These are phyloP conservation scores for Ceratocystis cacaofunesta DNA, from an alignment of 2,329 filamentous ascomycete genomes.

Conservation along the genomic window DNA sequence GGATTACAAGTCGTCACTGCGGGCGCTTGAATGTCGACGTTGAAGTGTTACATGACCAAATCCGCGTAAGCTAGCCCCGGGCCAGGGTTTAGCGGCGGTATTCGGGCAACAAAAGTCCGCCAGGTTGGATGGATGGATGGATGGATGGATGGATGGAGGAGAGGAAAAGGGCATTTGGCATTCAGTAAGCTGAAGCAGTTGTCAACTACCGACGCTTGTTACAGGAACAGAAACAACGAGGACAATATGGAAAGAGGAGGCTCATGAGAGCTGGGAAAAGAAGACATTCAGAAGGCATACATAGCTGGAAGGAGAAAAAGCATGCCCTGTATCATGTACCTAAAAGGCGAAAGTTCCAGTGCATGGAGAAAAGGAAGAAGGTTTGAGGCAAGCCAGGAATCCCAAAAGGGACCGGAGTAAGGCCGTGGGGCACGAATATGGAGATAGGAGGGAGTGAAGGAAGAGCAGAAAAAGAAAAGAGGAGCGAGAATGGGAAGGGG, in stretches of 20 bases:
- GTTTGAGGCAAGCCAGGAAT: slow-evolving; percentile 17
- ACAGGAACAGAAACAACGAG: neutral
- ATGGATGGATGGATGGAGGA: neutral
- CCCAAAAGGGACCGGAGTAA: slow-evolving; percentile 22
- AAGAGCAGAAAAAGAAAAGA: neutral
- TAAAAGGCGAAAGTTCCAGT: slow-evolving; percentile 18
- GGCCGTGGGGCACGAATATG: slow-evolving; percentile 18
- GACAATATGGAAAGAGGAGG: neutral
- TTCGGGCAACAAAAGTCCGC: neutral
- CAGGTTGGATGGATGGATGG: neutral
- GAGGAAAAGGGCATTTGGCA: neutral
- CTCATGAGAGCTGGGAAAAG: too few relatives aligned
- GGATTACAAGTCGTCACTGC: neutral
- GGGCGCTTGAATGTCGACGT: neutral
- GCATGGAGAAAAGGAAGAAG: slow-evolving; percentile 1
- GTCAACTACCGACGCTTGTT: too few relatives aligned
- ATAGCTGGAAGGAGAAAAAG: neutral
- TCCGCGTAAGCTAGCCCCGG: neutral
- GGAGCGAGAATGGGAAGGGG: neutral
- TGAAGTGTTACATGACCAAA: neutral
- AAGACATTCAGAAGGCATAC: neutral
- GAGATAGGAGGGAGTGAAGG: neutral
- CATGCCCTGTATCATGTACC: slow-evolving; percentile 17
- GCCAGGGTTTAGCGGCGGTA: neutral
- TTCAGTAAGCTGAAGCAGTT: too few relatives aligned